Conservation (phyloP, 2,329 filamentous ascomycete species). For the Thyridium curvatum region DNA sequence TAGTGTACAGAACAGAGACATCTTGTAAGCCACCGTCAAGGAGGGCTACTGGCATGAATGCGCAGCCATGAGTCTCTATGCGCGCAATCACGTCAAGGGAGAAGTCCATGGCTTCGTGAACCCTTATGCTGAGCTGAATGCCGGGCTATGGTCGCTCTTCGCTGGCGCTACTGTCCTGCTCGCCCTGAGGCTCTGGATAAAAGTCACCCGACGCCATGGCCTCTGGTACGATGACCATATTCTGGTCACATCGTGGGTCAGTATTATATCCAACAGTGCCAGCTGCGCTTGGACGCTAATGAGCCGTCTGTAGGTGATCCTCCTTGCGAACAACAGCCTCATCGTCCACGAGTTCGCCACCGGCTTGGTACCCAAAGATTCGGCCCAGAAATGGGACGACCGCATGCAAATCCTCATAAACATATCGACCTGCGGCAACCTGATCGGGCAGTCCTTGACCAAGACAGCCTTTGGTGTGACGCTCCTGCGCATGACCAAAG, state of each 20-base stretch:
- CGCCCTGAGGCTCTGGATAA: conserved; percentile 23
- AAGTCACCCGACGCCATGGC: conserved; percentile 24
- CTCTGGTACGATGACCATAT: conserved; percentile 33
- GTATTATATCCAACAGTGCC: too few relatives aligned
- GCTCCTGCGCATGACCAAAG: conserved; percentile 33
- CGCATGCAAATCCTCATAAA: conserved; percentile 48
- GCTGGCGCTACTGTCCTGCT: conserved; percentile 21
- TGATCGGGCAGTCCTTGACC: conserved; percentile 26
- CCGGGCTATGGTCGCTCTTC: conserved; percentile 25
- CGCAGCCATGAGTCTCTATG: neutral
- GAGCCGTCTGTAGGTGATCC: conserved; percentile 29
- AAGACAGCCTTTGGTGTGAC: conserved; percentile 31
- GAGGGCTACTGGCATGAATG: neutral
- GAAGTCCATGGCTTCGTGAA: conserved; percentile 18
- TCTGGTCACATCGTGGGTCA: conserved; percentile 27
- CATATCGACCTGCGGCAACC: conserved; percentile 26
- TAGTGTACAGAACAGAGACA: too few relatives aligned
- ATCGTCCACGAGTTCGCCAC: conserved; percentile 40
- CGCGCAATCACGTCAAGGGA: conserved; percentile 14
- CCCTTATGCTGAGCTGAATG: conserved; percentile 22
- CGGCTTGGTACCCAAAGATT: conserved; percentile 34
- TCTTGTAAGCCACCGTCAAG: too few relatives aligned
- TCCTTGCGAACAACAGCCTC: conserved; percentile 36
- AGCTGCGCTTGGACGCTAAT: too few relatives aligned
- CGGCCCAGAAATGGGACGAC: conserved; percentile 38